Conservation (phyloP, 495 filamentous ascomycete species). For the Neurospora hispaniola region DNA sequence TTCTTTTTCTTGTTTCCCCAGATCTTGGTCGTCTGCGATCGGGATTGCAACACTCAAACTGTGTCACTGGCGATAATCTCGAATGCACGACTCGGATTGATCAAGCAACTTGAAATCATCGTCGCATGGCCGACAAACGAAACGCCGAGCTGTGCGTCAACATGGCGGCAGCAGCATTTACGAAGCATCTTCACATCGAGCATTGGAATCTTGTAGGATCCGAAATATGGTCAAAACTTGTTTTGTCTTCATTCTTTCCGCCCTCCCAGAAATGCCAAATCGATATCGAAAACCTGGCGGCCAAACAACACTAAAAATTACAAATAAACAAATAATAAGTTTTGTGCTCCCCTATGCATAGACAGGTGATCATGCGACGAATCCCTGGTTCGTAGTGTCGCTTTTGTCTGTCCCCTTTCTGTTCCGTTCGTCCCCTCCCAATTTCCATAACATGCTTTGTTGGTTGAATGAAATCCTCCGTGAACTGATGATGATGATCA, state of each 20-base stretch:
- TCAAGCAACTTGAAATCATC: background rate
- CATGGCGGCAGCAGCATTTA: background rate
- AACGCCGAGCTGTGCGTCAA: background rate
- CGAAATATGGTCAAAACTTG: background rate
- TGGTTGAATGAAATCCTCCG: background rate
- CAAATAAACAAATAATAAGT: background rate
- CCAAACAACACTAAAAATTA: background rate
- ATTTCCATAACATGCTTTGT: background rate
- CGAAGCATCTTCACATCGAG: background rate
- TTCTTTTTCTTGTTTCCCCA: background rate
- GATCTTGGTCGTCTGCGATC: background rate
- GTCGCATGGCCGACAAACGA: background rate
- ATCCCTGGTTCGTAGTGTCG: background rate
- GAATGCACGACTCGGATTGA: background rate
- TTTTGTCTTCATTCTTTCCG: background rate
- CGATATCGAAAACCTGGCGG: background rate
- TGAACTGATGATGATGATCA: background rate
- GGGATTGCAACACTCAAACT: background rate
- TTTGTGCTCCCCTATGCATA: background rate
- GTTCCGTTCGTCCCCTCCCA: background rate
- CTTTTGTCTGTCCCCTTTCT: background rate
- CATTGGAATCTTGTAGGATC: background rate
- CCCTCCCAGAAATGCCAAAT: background rate
- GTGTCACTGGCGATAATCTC: background rate
- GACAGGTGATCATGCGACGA: background rate